Evolutionary conservation across 1,284 basidiomycete species (phyloP), one percentile per base, ranked within the genome.

Genomic region (Tilletia caries): DNA sequence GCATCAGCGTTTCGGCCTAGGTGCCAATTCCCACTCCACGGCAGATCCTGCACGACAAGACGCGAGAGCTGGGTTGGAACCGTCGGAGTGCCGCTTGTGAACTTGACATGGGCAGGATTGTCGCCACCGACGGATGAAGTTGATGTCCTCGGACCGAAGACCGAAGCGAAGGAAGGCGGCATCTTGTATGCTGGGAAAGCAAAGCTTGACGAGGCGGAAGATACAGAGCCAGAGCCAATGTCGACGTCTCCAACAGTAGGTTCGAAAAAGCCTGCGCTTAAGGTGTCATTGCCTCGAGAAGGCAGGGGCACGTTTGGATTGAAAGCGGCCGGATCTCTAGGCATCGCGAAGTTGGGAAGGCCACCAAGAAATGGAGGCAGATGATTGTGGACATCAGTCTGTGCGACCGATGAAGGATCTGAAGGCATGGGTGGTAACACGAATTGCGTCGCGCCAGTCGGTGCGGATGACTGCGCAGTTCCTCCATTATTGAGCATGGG

Each of bases 191-290:
- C 62, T 64, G 18, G 44, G 29, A 32, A 33, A 33, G 23, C 32
- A 32, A 23, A 64, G n/a, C 12, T 43, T 41, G 62, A 43, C n/a
- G 44, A 64, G 23, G 62, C 44, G 37, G 62, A 64, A 23, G 37
- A 43, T 12, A 64, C 44, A 25, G 62, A 64, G 62, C 25, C 37
- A 12, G 62, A 43, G 37, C 25, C 23, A n/a, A 43, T 25, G 37
- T 41, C 37, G 37, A 41, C 37, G 5, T 41, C 37, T 41, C 37
- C 37, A 13, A 41, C 6, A 13, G 6, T 41, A 13, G 37, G 37
- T 5, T 41, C 37, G 37, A 41, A 41, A 18, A 50, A 25, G 46
- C 46, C 23, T 50, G 6, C 15, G 46, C 46, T 50, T 4, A 50
- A 50, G 46, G 37, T 41, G 37, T 5, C 27, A 27, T 13, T 27